Percentiles rank a stretch among this genome's conserved stretches.
Conservation (phyloP, 2,329 filamentous ascomycete genomes). For the Aspergillus pseudotamarii region DNA sequence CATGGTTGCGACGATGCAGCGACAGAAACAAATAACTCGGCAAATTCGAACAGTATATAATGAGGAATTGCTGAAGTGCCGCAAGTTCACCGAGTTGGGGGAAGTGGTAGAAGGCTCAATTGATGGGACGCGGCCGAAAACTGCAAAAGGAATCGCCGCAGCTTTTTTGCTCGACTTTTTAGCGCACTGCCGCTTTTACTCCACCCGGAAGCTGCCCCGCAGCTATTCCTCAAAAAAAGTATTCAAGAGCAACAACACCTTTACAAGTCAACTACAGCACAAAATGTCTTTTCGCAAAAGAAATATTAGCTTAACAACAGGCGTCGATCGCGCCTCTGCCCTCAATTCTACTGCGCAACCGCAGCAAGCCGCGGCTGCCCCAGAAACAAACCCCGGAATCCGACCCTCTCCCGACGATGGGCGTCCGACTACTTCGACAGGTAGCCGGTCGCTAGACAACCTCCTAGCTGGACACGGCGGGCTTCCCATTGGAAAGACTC, state of each 20-base stretch:
- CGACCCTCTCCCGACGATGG: conserved; percentile 89
- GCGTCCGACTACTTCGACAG: conserved; percentile 85
- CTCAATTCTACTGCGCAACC: conserved; percentile 30
- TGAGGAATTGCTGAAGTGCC: neutral
- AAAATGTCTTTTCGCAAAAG: conserved; percentile 70
- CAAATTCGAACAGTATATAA: neutral
- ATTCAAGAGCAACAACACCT: conserved; percentile 7
- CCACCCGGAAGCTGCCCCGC: conserved; percentile 25
- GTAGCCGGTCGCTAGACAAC: conserved; percentile 80
- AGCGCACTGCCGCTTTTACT: conserved; percentile 29
- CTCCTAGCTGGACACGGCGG: conserved; percentile 86
- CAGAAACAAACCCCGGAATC: conserved; percentile 55
- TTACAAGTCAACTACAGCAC: neutral
- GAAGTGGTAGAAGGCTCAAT: conserved; percentile 2
- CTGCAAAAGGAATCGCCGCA: conserved; percentile 15
- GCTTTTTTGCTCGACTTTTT: conserved; percentile 29
- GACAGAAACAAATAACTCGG: conserved; percentile 1
- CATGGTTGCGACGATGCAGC: conserved; percentile 54
- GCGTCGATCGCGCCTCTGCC: conserved; percentile 36
- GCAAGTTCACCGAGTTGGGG: neutral
- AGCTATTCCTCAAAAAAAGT: conserved; percentile 22
- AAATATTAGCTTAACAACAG: conserved; percentile 59
- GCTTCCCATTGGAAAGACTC: conserved; percentile 75
- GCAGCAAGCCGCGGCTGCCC: conserved; percentile 30
- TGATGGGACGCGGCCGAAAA: conserved; percentile 5